These are phyloP conservation scores for Colletotrichum sp. DNA, from an alignment of 2,329 filamentous ascomycete species.

Conservation along the genomic window DNA sequence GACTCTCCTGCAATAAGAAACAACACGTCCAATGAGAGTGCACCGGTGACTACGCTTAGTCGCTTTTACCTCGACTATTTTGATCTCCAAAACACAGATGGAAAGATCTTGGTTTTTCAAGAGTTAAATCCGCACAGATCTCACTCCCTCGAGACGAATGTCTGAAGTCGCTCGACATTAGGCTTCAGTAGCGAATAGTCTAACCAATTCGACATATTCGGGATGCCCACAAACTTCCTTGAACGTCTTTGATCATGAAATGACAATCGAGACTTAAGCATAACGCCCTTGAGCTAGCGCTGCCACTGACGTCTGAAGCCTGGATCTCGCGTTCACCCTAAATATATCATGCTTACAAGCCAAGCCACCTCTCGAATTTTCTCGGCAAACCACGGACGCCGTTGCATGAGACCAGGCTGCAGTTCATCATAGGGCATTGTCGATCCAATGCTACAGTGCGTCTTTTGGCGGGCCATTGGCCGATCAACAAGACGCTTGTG, in stretches of 20 bases:
- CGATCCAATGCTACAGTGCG: rapidly evolving
- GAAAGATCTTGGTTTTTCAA: not conserved
- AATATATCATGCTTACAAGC: not conserved
- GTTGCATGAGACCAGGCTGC: not conserved
- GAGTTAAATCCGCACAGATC: rapidly evolving
- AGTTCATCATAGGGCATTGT: not conserved
- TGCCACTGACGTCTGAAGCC: not conserved
- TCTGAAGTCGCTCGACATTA: rapidly evolving
- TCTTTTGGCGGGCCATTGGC: not conserved
- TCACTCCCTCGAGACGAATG: rapidly evolving
- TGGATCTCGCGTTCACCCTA: not conserved
- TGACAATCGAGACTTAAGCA: too few species aligned
- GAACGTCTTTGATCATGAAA: rapidly evolving
- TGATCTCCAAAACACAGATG: not conserved
- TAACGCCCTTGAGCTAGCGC: not conserved
- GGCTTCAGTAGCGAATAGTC: rapidly evolving
- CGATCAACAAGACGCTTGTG: not conserved
- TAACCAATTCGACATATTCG: rapidly evolving
- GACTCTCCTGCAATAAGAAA: not conserved
- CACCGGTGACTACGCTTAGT: rapidly evolving
- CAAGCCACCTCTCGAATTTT: not conserved
- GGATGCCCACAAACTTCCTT: rapidly evolving
- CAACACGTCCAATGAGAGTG: not conserved
- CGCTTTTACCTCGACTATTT: not conserved
- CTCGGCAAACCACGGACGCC: not conserved